Conservation (phyloP, 306 rosid species). For the Lotus japonicus region DNA sequence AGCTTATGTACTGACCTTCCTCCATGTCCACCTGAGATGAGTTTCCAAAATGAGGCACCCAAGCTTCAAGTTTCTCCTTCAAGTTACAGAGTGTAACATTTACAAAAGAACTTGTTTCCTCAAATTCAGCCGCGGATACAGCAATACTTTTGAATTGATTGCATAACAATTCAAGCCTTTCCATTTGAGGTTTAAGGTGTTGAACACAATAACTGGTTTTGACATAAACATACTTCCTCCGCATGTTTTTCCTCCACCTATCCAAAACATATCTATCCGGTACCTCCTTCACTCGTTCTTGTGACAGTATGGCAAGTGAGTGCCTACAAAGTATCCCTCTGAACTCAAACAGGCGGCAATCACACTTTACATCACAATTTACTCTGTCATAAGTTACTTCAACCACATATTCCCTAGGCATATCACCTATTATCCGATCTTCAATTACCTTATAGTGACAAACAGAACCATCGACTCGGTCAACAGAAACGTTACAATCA, state of each 20-base stretch:
- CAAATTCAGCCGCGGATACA: slow-evolving; percentile 30
- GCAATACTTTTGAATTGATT: slow-evolving; percentile 23
- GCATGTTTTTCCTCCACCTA: slow-evolving; percentile 25
- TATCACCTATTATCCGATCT: slow-evolving; percentile 10
- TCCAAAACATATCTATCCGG: slow-evolving; percentile 24
- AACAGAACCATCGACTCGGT: background rate
- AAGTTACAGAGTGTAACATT: slow-evolving; percentile 17
- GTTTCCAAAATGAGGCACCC: slow-evolving; percentile 18
- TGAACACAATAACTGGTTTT: slow-evolving; percentile 23
- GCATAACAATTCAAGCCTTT: slow-evolving; percentile 22
- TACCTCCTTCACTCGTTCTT: slow-evolving; percentile 29
- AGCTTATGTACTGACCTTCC: background rate
- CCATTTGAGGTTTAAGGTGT: slow-evolving; percentile 18
- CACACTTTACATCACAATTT: slow-evolving; percentile 17
- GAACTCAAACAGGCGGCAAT: slow-evolving; percentile 27
- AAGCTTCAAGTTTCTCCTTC: slow-evolving; percentile 22
- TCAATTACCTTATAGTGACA: slow-evolving; percentile 25
- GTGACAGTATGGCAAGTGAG: slow-evolving; percentile 28
- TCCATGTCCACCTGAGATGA: slow-evolving; percentile 10
- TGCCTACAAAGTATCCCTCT: slow-evolving; percentile 35
- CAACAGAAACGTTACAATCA: slow-evolving; percentile 18
- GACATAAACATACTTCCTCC: slow-evolving; percentile 18
- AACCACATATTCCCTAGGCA: slow-evolving; percentile 4
- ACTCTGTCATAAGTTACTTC: slow-evolving; percentile 23
- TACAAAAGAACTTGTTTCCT: slow-evolving; percentile 29